Evolutionary conservation across 192 early-diverging fungal species (phyloP).

Genomic region (Backusella circina): DNA sequence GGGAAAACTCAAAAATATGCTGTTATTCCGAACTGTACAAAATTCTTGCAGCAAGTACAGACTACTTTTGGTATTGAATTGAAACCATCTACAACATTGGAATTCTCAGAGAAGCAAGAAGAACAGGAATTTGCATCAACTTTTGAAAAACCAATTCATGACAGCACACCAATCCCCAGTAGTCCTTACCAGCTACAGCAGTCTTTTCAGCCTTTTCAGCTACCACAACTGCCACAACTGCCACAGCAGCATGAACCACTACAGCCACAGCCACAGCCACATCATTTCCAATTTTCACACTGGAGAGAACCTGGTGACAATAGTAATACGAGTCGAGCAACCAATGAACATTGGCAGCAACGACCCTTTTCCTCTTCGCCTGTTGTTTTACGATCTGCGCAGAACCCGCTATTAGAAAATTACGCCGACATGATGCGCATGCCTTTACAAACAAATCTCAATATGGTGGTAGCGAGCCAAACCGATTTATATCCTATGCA

Average conservation of each 20-base stretch:
- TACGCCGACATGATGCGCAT: not conserved
- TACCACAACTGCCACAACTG: not conserved
- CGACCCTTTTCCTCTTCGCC: not conserved
- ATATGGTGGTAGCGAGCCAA: not conserved
- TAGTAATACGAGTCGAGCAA: not conserved
- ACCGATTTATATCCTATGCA: not conserved
- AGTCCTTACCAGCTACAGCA: not conserved
- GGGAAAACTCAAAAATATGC: not conserved
- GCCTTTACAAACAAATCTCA: not conserved
- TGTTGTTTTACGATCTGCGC: not conserved
- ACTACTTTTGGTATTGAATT: not conserved
- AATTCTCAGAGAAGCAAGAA: not conserved
- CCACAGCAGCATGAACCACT: not conserved
- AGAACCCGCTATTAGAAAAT: not conserved
- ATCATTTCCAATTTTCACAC: not conserved
- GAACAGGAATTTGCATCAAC: not conserved
- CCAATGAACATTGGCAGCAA: not conserved
- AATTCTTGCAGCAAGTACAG: conserved; percentile 13
- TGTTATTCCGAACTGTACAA: conserved; percentile 6
- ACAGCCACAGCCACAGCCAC: not conserved
- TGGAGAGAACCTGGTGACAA: not conserved
- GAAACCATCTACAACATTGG: not conserved
- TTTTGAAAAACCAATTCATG: not conserved
- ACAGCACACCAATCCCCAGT: not conserved
- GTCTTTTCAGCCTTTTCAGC: not conserved